Conservation (phyloP, 768 basidiomycete genomes). For the Imleria badia region DNA sequence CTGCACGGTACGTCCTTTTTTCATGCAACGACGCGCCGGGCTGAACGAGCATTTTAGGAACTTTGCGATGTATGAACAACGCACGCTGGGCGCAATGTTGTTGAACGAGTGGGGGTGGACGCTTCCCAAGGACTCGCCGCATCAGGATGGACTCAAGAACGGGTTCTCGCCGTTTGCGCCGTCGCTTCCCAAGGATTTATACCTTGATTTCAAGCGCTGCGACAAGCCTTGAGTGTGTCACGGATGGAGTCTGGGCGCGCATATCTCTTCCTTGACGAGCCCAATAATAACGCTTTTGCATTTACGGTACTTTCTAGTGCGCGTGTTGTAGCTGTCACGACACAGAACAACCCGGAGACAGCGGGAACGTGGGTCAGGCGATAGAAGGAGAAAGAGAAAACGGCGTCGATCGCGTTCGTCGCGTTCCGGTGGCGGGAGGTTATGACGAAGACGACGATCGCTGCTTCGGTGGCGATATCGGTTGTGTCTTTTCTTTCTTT, state of each 20-base stretch:
- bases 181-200: background rate
- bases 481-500: too few species aligned
- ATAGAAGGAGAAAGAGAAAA: conserved; percentile 17
- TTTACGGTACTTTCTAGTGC: too few species aligned
- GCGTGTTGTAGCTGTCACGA: too few species aligned
- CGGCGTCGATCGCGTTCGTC: conserved; percentile 38
- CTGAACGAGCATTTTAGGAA: too few species aligned
- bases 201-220: background rate
- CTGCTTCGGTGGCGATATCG: too few species aligned
- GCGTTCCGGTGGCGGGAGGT: conserved; percentile 76
- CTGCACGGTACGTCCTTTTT: too few species aligned
- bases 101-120: background rate
- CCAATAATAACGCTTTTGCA: too few species aligned
- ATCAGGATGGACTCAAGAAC: background rate
- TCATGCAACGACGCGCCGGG: too few species aligned
- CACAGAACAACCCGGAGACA: background rate
- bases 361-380: background rate
- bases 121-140: background rate
- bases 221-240: background rate
- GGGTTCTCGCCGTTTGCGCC: background rate
- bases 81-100: background rate
- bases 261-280: too few species aligned
- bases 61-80: background rate
- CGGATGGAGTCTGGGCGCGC: too few species aligned
- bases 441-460: too few species aligned